A percentile compares a stretch with the other conserved stretches of the same genome.
These are phyloP conservation scores for Cladosporium velox DNA, from an alignment of 2,329 filamentous ascomycete species.

Conservation along the genomic window DNA sequence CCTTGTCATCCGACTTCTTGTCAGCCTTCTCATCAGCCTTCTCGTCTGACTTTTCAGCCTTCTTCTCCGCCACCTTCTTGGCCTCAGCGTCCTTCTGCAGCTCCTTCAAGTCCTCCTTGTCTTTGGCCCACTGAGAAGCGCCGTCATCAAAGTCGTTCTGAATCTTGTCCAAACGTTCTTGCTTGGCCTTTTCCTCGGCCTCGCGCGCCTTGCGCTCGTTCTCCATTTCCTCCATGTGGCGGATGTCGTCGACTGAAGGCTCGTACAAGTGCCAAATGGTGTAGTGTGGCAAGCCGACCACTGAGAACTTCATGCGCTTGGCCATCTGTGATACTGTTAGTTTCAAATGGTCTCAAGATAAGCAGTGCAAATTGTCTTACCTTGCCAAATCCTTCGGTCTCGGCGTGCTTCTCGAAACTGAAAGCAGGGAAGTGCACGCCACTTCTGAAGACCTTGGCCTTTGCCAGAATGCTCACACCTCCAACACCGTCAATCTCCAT, in stretches of 20 bases:
- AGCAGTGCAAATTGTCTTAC: conserved; percentile 50
- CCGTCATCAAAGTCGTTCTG: conserved; percentile 79
- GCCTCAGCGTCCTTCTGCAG: conserved; percentile 41
- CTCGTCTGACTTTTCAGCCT: conserved; percentile 45
- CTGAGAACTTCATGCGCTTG: conserved; percentile 91
- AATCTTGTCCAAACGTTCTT: conserved; percentile 73
- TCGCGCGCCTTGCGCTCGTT: conserved; percentile 78
- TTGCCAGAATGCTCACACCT: conserved; percentile 94
- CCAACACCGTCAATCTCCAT: conserved; percentile 99
- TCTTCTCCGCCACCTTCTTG: conserved; percentile 56
- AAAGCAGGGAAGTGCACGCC: conserved; percentile 98
- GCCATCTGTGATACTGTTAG: conserved; percentile 71
- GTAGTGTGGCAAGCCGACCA: conserved; percentile 94
- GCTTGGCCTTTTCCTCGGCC: conserved; percentile 73
- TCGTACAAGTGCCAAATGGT: conserved; percentile 99
- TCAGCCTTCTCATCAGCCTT: conserved; percentile 55
- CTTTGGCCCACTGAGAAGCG: conserved; percentile 80
- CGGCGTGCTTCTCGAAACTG: conserved; percentile 97
- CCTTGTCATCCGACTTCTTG: conserved; percentile 46
- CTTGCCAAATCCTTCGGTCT: conserved; percentile 98
- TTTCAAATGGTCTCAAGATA: not conserved
- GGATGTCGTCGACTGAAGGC: conserved; percentile 94
- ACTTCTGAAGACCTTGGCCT: conserved; percentile 90
- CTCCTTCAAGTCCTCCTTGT: conserved; percentile 72
- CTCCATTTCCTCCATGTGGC: conserved; percentile 99